phyloP scores from a whole-genome alignment of 1,284 basidiomycete species.

The Psilocybe mexicana region DNA sequence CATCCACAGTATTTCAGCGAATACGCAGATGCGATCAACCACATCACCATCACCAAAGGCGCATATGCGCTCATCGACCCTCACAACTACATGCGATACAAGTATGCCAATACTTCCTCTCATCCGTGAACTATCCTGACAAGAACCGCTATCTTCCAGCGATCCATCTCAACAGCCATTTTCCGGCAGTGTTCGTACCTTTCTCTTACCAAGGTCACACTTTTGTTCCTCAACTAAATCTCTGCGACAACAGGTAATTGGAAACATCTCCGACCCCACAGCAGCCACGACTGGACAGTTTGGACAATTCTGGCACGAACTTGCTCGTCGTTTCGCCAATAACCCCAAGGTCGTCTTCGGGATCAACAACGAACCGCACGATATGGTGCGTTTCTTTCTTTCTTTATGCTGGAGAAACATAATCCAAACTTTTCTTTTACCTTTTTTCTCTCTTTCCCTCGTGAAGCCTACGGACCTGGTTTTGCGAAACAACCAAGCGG shows the following conservation, averaged over 20 bases:
- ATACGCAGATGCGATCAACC: conserved; percentile 43
- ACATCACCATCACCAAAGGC: conserved; percentile 42
- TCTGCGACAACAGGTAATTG: conserved; percentile 38
- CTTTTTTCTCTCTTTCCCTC: no score
- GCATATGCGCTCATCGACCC: conserved; percentile 46
- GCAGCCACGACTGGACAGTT: conserved; percentile 45
- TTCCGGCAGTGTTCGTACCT: conserved; percentile 40
- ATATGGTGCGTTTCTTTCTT: conserved; percentile 33
- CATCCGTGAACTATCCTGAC: not conserved
- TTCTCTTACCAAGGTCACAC: not conserved
- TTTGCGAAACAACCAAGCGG: conserved; percentile 43
- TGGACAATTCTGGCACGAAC: conserved; percentile 38
- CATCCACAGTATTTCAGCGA: conserved; percentile 45
- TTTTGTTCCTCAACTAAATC: not conserved
- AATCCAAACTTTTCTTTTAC: not conserved
- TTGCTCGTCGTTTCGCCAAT: conserved; percentile 34
- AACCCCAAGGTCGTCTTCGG: conserved; percentile 43
- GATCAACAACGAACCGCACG: conserved; percentile 47
- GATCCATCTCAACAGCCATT: conserved; percentile 45
- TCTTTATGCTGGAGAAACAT: not conserved
- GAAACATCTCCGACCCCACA: conserved; percentile 41
- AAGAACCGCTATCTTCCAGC: conserved; percentile 21
- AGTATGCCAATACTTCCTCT: conserved; percentile 27
- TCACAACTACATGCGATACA: conserved; percentile 52
- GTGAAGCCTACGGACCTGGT: conserved; percentile 40